Percentiles rank a stretch among this genome's conserved stretches.
These are phyloP conservation scores for Elongisporangium anandrum DNA, from an alignment of 352 stramenopile genomes.

Conservation along the genomic window DNA sequence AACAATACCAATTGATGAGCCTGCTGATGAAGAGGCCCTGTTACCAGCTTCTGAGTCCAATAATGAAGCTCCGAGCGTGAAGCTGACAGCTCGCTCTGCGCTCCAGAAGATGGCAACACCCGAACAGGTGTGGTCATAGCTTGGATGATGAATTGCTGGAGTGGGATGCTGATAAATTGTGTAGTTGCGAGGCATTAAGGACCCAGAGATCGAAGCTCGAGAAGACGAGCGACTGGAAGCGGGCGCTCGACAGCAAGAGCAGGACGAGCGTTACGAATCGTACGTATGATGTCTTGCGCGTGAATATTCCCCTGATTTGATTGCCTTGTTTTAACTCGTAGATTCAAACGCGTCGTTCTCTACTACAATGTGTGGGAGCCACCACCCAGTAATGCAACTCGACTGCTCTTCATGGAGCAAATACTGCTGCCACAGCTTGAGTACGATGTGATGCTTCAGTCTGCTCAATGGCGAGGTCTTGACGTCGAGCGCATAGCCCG, in stretches of 20 bases:
- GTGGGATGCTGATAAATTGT: not conserved
- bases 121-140: conserved; percentile 19
- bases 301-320: too few relatives aligned
- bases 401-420: conserved; percentile 83
- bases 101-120: conserved; percentile 47
- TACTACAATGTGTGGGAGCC: conserved; percentile 89
- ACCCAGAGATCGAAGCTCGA: conserved; percentile 37
- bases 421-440: conserved; percentile 72
- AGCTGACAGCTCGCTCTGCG: conserved; percentile 45
- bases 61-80: conserved; percentile 1
- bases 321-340: too few relatives aligned
- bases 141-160: conserved; percentile 6
- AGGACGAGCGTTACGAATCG: conserved; percentile 52
- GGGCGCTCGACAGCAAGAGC: conserved; percentile 44
- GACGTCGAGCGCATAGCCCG: conserved; percentile 79
- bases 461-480: conserved; percentile 66
- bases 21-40: too few relatives aligned
- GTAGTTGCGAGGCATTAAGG: conserved; percentile 33
- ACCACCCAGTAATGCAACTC: conserved; percentile 74
- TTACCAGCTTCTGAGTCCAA: not conserved
- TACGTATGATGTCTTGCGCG: conserved; percentile 9
- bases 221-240: conserved; percentile 43
- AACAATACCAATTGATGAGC: not conserved
- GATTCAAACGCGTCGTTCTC: conserved; percentile 52
- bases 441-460: conserved; percentile 69